These are phyloP conservation scores for Trypanosomatidae sp. DNA, from an alignment of 208 protist genomes.

Conservation along the genomic window DNA sequence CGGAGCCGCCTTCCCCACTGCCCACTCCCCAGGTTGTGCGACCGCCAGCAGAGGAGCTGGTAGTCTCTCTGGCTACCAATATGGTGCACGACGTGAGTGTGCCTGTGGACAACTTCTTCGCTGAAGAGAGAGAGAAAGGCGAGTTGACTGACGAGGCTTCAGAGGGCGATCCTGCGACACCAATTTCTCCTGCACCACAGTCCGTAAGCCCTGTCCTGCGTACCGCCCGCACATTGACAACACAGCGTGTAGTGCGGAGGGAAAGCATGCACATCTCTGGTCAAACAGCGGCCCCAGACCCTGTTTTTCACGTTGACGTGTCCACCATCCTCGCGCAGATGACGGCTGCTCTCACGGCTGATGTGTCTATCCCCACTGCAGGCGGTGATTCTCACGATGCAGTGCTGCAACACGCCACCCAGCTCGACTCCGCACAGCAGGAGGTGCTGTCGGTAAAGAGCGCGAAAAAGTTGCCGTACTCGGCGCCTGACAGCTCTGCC, in stretches of 20 bases:
- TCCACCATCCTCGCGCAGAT: slow-evolving; percentile 22
- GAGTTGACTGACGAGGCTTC: background rate
- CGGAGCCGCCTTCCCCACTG: background rate
- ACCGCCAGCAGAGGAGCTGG: slow-evolving; percentile 9
- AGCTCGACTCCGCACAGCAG: background rate
- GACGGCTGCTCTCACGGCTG: slow-evolving; percentile 19
- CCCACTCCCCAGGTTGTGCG: background rate
- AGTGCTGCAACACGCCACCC: background rate
- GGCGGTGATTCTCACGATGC: background rate
- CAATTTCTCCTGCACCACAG: background rate
- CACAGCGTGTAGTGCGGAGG: slow-evolving; percentile 19
- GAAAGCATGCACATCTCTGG: background rate
- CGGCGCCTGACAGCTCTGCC: background rate
- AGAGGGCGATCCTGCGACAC: background rate
- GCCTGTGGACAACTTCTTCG: slow-evolving; percentile 20
- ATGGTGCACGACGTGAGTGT: slow-evolving; percentile 21
- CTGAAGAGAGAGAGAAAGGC: slow-evolving; percentile 1
- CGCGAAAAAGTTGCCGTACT: background rate
- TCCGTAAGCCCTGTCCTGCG: background rate
- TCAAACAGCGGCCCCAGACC: background rate
- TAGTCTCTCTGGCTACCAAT: background rate
- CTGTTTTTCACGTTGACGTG: slow-evolving; percentile 9
- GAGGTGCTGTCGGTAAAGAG: background rate
- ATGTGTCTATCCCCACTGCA: background rate
- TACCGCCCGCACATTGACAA: slow-evolving; percentile 10